Conservation (phyloP, 2,329 filamentous ascomycete species). For the Aspergillus calidoustus region DNA sequence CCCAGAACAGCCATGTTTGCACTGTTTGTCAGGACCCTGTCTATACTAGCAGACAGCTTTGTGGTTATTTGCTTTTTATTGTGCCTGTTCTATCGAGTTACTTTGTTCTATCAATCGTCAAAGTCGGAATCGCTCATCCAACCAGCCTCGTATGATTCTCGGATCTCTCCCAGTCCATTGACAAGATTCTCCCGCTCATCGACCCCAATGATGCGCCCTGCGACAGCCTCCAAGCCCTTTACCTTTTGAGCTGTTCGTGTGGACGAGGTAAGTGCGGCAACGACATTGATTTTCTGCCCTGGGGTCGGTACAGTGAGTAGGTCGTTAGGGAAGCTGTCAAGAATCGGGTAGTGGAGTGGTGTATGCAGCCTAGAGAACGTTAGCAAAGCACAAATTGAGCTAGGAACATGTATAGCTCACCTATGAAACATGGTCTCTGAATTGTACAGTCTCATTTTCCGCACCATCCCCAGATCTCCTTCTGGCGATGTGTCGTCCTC, state of each 20-base stretch:
- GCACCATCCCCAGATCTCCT: conserved; percentile 32
- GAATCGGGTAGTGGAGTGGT: conserved; percentile 70
- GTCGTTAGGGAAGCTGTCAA: conserved; percentile 78
- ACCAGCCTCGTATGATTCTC: conserved; percentile 86
- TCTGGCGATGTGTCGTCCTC: conserved; percentile 19
- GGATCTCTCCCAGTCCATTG: conserved; percentile 79
- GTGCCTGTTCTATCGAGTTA: background rate
- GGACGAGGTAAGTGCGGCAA: conserved; percentile 71
- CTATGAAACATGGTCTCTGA: conserved; percentile 41
- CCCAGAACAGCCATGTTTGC: conserved; percentile 23
- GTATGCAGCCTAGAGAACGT: conserved; percentile 38
- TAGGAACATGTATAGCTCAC: conserved; percentile 23
- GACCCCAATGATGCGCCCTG: conserved; percentile 64
- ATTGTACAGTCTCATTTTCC: conserved; percentile 39
- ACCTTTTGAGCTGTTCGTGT: conserved; percentile 72
- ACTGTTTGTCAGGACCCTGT: conserved; percentile 13
- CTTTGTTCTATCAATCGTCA: conserved; percentile 32
- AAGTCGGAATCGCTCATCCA: conserved; percentile 72
- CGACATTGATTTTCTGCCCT: conserved; percentile 52
- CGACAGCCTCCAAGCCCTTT: conserved; percentile 67
- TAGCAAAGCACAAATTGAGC: conserved; percentile 4
- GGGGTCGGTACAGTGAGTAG: conserved; percentile 63
- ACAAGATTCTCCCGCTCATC: conserved; percentile 85
- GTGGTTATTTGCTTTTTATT: background rate
- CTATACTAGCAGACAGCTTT: background rate